Evolutionary conservation across 768 basidiomycete species (phyloP), one percentile per base, ranked within the genome.

Genomic region (Fomitopsis serialis): DNA sequence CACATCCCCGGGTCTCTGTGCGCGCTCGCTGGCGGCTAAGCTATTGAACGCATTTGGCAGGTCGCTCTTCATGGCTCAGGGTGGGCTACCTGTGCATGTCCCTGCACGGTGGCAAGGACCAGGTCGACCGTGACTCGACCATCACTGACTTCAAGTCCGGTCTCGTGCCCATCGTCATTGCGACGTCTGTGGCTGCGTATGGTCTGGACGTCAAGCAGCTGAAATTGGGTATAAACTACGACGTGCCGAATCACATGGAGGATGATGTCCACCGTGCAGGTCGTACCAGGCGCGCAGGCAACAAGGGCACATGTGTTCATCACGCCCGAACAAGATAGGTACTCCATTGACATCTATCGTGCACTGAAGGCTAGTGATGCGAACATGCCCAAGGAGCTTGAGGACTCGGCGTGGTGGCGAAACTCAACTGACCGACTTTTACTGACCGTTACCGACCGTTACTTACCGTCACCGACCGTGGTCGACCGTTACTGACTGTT

Each of bases 251-350:
- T 64, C 97, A 99, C 68, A 95, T 98, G 95, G 97, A 99, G 64
- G 97, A 99, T 67, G 98, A 99, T 64, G 97, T 99, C 22, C 97
- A 99, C 68, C 92, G 97, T 52, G 96, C 97, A n/a, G 97, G 97
- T 21, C 84, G 96, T 51, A 98, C 97, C 0, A 97, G 97, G 7
- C 83, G 97, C 55, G 97, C 97, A 8, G 97, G 97, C 6, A 97
- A 98, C 70, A 97, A 91, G 68, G 97, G 97, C 36, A 96, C 92
- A n/a, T 98, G 96, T 63, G 85, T 98, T 99, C 68, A 90, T 98
- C 61, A 97, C 96, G 9, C 87, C 91, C 1, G 96, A 98, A 62
- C 97, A 99, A 68, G 97, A 99, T 61, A 77, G 92, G 59, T 98
- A 97, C 68, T 94, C 97, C 6, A 91, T 98, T 29, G 97, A 99